Evolutionary conservation across 1,284 basidiomycete genomes (phyloP).

Genomic region (Peniophora sp.): DNA sequence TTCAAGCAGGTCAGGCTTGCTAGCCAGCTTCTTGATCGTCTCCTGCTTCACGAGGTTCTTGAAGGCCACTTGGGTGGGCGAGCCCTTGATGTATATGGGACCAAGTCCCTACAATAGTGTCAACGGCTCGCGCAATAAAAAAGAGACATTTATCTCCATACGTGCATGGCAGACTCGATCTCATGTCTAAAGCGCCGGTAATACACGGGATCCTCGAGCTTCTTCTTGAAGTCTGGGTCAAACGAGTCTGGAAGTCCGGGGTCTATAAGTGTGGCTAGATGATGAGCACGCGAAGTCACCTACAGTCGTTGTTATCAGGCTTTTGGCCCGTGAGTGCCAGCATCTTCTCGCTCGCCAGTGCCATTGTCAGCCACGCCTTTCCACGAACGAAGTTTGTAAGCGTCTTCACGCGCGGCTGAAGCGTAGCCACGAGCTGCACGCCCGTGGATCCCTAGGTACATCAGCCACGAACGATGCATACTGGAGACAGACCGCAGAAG

Average conservation of each 20-base stretch:
- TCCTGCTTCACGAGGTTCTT: constrained; percentile 31
- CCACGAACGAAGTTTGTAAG: constrained; percentile 54
- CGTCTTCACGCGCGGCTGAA: constrained; percentile 45
- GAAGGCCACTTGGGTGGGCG: constrained; percentile 31
- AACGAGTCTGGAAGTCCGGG: background rate
- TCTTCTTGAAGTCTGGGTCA: background rate
- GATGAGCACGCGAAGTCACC: too few species aligned
- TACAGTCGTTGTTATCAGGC: too few species aligned
- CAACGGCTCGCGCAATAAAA: background rate
- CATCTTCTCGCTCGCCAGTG: constrained; percentile 35
- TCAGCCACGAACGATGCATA: background rate
- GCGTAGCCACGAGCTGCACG: constrained; percentile 52
- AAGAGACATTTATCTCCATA: background rate
- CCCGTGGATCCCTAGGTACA: constrained; percentile 49
- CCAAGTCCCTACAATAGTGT: background rate
- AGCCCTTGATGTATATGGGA: constrained; percentile 16
- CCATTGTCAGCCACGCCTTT: constrained; percentile 51
- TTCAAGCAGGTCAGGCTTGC: constrained; percentile 54
- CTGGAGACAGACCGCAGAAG: background rate
- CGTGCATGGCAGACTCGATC: background rate
- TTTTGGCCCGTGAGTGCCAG: constrained; percentile 17
- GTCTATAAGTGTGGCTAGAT: too few species aligned
- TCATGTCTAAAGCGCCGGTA: background rate
- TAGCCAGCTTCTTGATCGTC: constrained; percentile 44
- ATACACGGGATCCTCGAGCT: background rate